Evolutionary conservation across 1,284 basidiomycete genomes (phyloP), one percentile per base, ranked within the genome.

Genomic region (Cryptococcus wingfieldii): DNA sequence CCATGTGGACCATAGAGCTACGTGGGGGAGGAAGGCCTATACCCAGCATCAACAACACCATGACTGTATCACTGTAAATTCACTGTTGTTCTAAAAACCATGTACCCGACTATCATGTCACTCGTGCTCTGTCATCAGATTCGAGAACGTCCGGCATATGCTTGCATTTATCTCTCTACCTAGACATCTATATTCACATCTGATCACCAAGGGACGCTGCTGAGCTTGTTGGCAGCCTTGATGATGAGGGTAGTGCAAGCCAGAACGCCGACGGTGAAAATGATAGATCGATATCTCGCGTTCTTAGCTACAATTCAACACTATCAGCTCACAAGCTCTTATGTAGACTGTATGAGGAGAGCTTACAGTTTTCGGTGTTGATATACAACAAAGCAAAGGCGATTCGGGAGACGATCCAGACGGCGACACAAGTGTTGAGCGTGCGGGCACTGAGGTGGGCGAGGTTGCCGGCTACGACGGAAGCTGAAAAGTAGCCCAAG

Each of bases 321-420:
- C n/a, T 25, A 19, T 42, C 42, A 43, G 19, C 38, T 10, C 6
- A 8, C 18, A 9, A 16, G 14, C 6, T 46, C 25, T 14, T 23
- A 16, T 42, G 39, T 7, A 13, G 31, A 2, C 6, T 34, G 3
- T 10, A 34, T 4, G 31, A 34, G 6, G 31, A 10, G 10, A 34
- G 60, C 62, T 57, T 44, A 66, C 66, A 44, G 44, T 62, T 51
- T 25, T 63, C 61, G 45, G 61, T 61, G n/a, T 61, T 47, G 53
- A 69, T 59, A 49, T 69, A 69, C 5, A 60, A 50, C 31, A 66
- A 52, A 47, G 57, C 64, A 59, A 59, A 69, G 19, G 51, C 58
- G 10, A 55, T 49, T 31, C 67, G 57, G 37, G 51, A 51, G 25
- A 53, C 23, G n/a, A 69, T 43, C 53, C 54, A 69, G 12, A 52